A percentile compares a stretch with the other conserved stretches of the same genome.
phyloP scores from a whole-genome alignment of 805 yeast species.

The Hanseniaspora osmophila region DNA sequence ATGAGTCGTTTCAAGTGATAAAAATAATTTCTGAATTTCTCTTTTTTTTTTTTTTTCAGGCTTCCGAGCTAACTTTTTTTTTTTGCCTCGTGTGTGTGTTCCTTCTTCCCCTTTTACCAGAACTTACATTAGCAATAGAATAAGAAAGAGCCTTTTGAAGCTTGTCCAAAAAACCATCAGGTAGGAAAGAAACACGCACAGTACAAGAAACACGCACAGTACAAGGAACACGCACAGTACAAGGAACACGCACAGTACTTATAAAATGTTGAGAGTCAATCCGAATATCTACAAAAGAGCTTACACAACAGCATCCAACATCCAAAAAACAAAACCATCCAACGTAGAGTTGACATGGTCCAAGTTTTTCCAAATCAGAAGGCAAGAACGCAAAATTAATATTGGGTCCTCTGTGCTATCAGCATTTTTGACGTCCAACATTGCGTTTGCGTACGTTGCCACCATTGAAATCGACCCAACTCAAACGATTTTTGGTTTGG shows the following conservation, averaged over 20 bases:
- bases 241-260: neutral
- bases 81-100: too few species aligned
- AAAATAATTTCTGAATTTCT: too few species aligned
- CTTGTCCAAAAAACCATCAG: too few species aligned
- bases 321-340: neutral
- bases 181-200: too few species aligned
- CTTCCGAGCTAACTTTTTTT: too few species aligned
- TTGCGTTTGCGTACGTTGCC: constrained; percentile 65
- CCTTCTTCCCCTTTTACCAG: too few species aligned
- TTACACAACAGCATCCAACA: neutral
- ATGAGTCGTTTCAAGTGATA: too few species aligned
- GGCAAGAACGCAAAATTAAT: constrained; percentile 59
- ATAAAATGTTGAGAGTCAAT: neutral
- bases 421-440: constrained; percentile 47
- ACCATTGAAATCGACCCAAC: constrained; percentile 80
- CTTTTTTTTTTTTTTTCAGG: neutral
- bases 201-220: too few species aligned
- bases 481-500: constrained; percentile 73
- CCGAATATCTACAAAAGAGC: neutral
- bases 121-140: too few species aligned
- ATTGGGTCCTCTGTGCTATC: constrained; percentile 53
- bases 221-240: neutral
- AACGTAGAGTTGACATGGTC: constrained; percentile 46
- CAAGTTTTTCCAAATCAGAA: constrained; percentile 63
- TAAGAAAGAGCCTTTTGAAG: too few species aligned